These are phyloP conservation scores for Podospora australis DNA, from an alignment of 495 filamentous ascomycete genomes.

Conservation along the genomic window DNA sequence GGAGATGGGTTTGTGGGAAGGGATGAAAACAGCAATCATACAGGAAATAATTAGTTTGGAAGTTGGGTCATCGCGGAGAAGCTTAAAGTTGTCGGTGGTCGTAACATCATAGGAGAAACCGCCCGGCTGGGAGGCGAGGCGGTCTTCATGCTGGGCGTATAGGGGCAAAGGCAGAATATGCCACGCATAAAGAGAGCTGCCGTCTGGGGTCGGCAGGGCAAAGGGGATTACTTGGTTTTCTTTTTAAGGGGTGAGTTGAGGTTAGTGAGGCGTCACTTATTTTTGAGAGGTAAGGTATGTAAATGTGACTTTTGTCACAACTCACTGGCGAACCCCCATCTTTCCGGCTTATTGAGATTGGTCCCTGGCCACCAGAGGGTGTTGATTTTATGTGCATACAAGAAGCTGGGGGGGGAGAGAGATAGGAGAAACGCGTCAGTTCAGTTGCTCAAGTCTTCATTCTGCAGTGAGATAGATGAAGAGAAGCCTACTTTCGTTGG, in stretches of 20 bases:
- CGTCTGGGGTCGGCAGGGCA: constrained; percentile 49
- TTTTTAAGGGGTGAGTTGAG: constrained; percentile 10
- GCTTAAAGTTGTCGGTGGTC: constrained; percentile 46
- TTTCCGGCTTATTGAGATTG: constrained; percentile 63
- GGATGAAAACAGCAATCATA: constrained; percentile 17
- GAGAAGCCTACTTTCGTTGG: constrained; percentile 56
- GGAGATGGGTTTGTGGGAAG: background rate
- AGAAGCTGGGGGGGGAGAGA: constrained; percentile 49
- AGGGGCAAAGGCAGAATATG: constrained; percentile 62
- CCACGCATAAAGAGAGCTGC: constrained; percentile 60
- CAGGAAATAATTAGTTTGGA: constrained; percentile 55
- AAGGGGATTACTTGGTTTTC: constrained; percentile 67
- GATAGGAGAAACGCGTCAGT: too few species aligned
- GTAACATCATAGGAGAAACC: constrained; percentile 52
- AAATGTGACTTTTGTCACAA: background rate
- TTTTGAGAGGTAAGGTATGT: too few species aligned
- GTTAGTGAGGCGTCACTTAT: background rate
- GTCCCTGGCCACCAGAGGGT: constrained; percentile 52
- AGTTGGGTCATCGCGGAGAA: constrained; percentile 57
- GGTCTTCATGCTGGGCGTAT: constrained; percentile 51
- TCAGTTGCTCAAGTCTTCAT: background rate
- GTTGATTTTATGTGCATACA: constrained; percentile 73
- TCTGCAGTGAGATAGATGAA: constrained; percentile 1
- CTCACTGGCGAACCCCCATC: constrained; percentile 78
- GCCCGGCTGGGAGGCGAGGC: constrained; percentile 42